Evolutionary conservation across 1,139 yeast species (phyloP), one percentile per base, ranked within the genome.

Genomic region (Pichia sp.): DNA sequence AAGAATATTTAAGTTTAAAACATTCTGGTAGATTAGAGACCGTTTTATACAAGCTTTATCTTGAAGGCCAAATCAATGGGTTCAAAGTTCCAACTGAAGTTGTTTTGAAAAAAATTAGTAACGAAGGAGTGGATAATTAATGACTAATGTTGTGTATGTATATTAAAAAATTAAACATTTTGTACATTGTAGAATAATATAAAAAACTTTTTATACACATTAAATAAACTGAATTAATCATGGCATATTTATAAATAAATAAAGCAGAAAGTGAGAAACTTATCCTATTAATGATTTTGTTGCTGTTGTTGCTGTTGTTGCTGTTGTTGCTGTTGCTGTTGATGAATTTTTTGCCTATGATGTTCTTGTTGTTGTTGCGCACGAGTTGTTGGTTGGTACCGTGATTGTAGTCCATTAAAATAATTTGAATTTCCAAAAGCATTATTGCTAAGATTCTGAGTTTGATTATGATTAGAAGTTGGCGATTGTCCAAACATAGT

Each of bases 61-160:
- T 76, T 33, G 96, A 88, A 65, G 99, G 99, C 1, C 77, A 81
- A 54, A 70, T 70, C 46, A 65, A 75, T 41, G 78, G 81, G 59
- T 84, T 79, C 68, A 77, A 73, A 58, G 86, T 85, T 4, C 89
- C 89, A 19, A 68, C 63, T 39, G 53, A 51, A 44, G 49, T 52
- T 33, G 54, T 52, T 3, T 42, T 51, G 18, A 48, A 38, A 19
- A 44, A 48, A 29, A 13, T 29, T 13, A 19, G 27, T n/a, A 41
- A 19, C 27, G 42, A 39, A 30, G 28, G 28, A 16, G 19, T 9
- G 16, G 31, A 29, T 19, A 16, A 31, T 33, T 14, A 47, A 31
- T 42, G 13, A 29, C 29, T 42, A 9, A 44, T 22, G 16, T n/a
- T 25, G 33, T 36, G n/a, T 33, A 18, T 47, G 49, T 47, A 47